These are phyloP conservation scores for Annulohypoxylon maeteangense DNA, from an alignment of 495 filamentous ascomycete genomes.

Conservation along the genomic window DNA sequence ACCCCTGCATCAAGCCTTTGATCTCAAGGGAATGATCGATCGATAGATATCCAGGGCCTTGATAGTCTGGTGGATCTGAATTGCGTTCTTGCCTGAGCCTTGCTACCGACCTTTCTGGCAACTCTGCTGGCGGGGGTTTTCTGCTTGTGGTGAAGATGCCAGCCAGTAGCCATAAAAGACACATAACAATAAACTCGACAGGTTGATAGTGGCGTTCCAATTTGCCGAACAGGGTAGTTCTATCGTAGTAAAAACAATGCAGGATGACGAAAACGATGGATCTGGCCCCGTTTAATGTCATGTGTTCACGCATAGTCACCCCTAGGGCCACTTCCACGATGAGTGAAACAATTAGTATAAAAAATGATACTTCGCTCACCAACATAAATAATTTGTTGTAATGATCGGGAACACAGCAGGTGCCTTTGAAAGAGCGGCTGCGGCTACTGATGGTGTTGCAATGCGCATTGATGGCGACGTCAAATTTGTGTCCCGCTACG, in stretches of 20 bases:
- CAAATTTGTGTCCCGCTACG: conserved; percentile 60
- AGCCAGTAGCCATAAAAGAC: conserved; percentile 45
- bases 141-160: conserved; percentile 54
- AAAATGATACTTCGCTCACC: conserved; percentile 34
- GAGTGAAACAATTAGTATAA: conserved; percentile 21
- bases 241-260: conserved; percentile 67
- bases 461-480: conserved; percentile 66
- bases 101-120: conserved; percentile 16
- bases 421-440: conserved; percentile 62
- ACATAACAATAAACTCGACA: conserved; percentile 54
- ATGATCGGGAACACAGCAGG: conserved; percentile 66
- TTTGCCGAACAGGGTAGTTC: conserved; percentile 66
- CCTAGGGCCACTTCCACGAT: background rate
- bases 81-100: conserved; percentile 14
- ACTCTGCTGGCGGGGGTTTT: conserved; percentile 27
- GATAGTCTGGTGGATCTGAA: conserved; percentile 12
- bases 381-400: conserved; percentile 45
- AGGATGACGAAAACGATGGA: conserved; percentile 54
- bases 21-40: conserved; percentile 69
- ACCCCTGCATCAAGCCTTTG: conserved; percentile 72
- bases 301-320: background rate
- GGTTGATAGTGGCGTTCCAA: conserved; percentile 61
- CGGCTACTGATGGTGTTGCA: conserved; percentile 62
- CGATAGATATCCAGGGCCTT: conserved; percentile 56
- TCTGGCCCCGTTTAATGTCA: conserved; percentile 12